Base-by-base conservation (phyloP, 495 filamentous ascomycete species). In the Aspergillus homomorphus region DNA sequence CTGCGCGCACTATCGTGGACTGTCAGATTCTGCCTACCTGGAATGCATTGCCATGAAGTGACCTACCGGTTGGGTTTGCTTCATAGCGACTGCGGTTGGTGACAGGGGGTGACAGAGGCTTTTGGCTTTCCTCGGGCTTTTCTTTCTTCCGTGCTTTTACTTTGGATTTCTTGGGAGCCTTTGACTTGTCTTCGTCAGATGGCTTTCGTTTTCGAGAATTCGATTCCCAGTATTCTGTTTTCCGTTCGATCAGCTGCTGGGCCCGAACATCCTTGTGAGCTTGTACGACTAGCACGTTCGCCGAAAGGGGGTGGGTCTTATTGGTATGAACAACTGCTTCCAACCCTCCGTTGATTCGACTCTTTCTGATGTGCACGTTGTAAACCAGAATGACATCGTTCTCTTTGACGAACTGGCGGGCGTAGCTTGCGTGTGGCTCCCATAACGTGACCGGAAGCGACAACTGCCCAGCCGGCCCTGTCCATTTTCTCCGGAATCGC, bases 271-370 rank as follows among this genome's bases (percentile, higher is more conserved):
- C 69, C 44, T 70, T 70, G 57, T 75, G 49, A 57, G 54, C 30
- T 54, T 76, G 66, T 43, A 89, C 57, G 2, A 77, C 61, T 8
- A 71, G 66, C 16, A 96, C 67, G 43, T 82, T 76, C 19, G 89
- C 64, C 56, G 82, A 81, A 2, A 78, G 68, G 3, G 78, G 75
- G 59, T 70, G 78, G 21, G 54, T 62, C 14, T 72, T 73, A 64
- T 94, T 90, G 50, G 78, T 79, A 56, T 87, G 87, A 22, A 98
- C 64, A 24, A 73, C 73, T 14, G 89, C 94, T 66, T 97, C 93
- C 0, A 96, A 69, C 38, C 78, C 80, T 0, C 72, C 73, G 55
- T 68, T 72, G 45, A 71, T 68, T 48, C 79, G 79, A 30, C 54
- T 56, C 28, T 30, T 22, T 52, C 89, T 93, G 61, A 92, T 78